Base-by-base conservation (phyloP, 176 grass and related monocot genomes). In the Phyllostachys edulis region DNA sequence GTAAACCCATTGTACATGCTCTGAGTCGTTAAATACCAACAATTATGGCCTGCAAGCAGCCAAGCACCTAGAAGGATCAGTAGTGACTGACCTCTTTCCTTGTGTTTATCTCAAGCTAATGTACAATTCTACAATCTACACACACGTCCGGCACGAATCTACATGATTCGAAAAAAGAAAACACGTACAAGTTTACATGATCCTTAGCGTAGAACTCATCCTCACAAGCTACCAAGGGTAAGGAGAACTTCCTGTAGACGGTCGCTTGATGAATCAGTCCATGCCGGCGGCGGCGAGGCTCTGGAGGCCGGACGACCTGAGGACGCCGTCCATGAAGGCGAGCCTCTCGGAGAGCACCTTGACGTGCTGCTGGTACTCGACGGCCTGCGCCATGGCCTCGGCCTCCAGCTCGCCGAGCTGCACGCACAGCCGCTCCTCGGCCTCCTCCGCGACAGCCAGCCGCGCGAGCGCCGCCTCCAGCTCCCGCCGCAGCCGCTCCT, bases 391-490 rank as follows among this genome's bases (percentile, higher is more conserved):
- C 29, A 93, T 41, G 27, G 87, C 88, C 87, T 97, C 92, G 0
- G 92, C 92, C 84, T 97, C 92, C 40, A 94, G 84, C 81, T 94
- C 95, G 7, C 90, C 92, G 65, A 94, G 87, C 84, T 97, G 78
- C 67, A 81, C 82, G 65, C 90, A 93, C n/a, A 94, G 87, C 29
- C 86, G 82, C 87, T 94, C 92, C 90, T 94, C 92, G 50, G 82
- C 95, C 82, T 93, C 95, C 84, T 97, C 92, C 18, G 84, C 57
- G 27, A 86, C 78, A 27, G 74, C 82, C 63, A 91, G 66, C 84
- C 89, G 52, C 67, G 69, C 76, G 16, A 90, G 84, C 14, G 92
- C 90, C 36, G 71, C 81, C 71, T 94, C 90, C 79, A 94, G 89
- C 90, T 97, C 89, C 26, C 47, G 76, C 63, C 67, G 68, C 69